Base-by-base conservation (phyloP, 1,284 basidiomycete genomes). In the Cutaneotrichosporon sp. region DNA sequence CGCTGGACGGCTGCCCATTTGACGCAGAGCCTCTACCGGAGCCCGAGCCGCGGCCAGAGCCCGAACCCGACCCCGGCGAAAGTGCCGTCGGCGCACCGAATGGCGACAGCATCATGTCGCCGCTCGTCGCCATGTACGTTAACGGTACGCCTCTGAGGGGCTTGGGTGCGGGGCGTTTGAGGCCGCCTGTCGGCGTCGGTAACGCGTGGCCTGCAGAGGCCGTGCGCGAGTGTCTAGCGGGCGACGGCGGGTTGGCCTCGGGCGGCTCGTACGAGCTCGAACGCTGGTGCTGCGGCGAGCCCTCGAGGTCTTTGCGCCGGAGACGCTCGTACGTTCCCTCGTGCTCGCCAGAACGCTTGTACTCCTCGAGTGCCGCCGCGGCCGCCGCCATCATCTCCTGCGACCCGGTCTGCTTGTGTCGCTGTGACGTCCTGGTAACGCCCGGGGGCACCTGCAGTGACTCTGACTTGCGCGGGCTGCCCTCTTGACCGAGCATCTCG, bases 101-200 rank as follows among this genome's bases (percentile, higher is more conserved):
- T 1, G 56, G 56, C 8, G 49, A 51, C 22, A 57, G 34, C 56
- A 57, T 57, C 56, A 57, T 57, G 41, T 57, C 56, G 1, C 56
- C 56, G 4, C 55, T 51, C 3, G 40, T 20, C 1, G 42, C 33
- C 5, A 23, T 34, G 1, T 37, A 33, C 4, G 52, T 13, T 14
- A 36, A 23, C 15, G 35, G 30, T 17, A 30, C 26, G 8, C 39
- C 14, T 1, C 33, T 20, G 15, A 45, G 35, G 1, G 33, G 37
- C 3, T 33, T 37, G 2, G 50, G 46, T 4, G 46, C 30, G 2
- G 33, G 12, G n/a, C 50, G 54, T 3, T 46, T 48, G 5, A 56
- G n/a, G 1, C 54, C 47, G 4, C 38, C 38, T 2, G 49, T 22
- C 8, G 54, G 51, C 2, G 47, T 15, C 4, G 49, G 23, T 7